These are phyloP conservation scores for Arctium minus DNA, from an alignment of 129 eudicot species.

Conservation along the genomic window DNA sequence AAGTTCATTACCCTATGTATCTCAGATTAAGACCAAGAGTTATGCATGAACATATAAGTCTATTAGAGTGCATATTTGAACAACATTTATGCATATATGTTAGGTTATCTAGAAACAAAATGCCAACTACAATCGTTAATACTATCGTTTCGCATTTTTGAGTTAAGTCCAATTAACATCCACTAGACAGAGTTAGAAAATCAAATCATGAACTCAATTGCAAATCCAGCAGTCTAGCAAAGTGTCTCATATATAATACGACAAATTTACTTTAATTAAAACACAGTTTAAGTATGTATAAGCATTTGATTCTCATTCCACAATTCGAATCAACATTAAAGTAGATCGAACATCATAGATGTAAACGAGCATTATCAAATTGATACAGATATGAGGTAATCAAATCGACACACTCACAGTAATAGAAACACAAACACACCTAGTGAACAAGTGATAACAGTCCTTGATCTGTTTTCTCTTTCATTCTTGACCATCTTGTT, in stretches of 20 bases:
- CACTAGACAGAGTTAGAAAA: background rate
- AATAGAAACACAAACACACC: background rate
- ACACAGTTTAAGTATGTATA: background rate
- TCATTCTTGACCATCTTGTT: too few relatives aligned
- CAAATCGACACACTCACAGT: background rate
- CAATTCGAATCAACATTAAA: background rate
- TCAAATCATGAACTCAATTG: background rate
- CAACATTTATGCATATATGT: too few relatives aligned
- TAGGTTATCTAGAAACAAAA: background rate
- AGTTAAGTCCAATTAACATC: background rate
- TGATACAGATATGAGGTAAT: conserved; percentile 12
- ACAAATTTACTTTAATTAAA: background rate
- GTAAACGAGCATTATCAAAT: background rate
- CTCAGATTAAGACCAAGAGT: background rate
- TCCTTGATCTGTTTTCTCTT: too few relatives aligned
- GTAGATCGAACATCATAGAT: background rate
- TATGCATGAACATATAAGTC: background rate
- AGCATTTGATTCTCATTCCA: background rate
- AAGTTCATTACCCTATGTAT: too few relatives aligned
- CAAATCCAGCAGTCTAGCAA: background rate
- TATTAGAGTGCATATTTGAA: background rate
- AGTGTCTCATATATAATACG: background rate
- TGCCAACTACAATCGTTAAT: background rate
- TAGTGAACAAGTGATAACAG: background rate
- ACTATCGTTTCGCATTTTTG: background rate